Conservation (phyloP, 768 basidiomycete species). For the Auricularia cornea region DNA sequence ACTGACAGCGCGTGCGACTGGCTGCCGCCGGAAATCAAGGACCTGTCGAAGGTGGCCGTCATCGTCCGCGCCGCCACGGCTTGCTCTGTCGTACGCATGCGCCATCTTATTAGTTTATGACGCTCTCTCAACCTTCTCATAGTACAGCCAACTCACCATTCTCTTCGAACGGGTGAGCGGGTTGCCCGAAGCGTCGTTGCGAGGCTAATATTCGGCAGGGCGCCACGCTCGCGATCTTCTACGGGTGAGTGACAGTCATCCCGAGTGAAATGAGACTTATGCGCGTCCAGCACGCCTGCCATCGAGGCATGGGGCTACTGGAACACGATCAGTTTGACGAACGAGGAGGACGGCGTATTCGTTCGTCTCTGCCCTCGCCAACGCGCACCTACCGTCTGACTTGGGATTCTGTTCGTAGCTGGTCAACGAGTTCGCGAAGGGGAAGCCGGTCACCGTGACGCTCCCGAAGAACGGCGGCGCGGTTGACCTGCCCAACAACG, state of each 20-base stretch:
- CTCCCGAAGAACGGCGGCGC: conserved; percentile 40
- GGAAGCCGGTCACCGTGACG: conserved; percentile 32
- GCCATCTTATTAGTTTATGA: background rate
- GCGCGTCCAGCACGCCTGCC: background rate
- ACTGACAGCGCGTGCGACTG: conserved; percentile 8
- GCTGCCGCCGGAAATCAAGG: background rate
- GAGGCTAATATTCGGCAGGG: too few relatives aligned
- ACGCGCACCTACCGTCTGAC: background rate
- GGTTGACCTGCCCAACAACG: conserved; percentile 37
- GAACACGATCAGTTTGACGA: conserved; percentile 41
- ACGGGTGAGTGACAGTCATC: too few relatives aligned
- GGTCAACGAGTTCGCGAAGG: conserved; percentile 41
- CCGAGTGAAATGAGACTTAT: too few relatives aligned
- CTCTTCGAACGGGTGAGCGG: too few relatives aligned
- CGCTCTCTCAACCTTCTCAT: background rate
- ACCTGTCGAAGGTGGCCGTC: background rate
- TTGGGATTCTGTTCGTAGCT: conserved; percentile 30
- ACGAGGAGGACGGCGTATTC: conserved; percentile 38
- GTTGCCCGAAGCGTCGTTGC: too few relatives aligned
- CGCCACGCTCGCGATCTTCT: too few relatives aligned
- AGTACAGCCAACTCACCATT: too few relatives aligned
- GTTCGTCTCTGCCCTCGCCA: background rate
- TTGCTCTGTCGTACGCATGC: too few relatives aligned
- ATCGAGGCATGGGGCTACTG: conserved; percentile 24
- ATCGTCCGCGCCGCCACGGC: background rate